Conservation (phyloP, 371 early-diverging fungal species). For the Rhizopus sp. region DNA sequence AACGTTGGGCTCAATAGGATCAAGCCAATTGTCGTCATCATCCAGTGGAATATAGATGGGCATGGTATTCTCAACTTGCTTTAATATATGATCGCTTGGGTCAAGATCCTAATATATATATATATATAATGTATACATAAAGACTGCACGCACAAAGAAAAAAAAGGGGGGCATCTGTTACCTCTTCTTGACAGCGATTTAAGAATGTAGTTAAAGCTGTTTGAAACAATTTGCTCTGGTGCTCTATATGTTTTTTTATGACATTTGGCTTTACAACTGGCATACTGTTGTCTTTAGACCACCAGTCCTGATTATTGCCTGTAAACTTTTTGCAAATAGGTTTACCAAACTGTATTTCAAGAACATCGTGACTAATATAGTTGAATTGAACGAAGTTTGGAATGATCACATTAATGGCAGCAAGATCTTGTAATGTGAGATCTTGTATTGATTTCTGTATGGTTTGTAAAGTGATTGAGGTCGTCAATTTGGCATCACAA, state of each 20-base stretch:
- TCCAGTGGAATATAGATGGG: conserved; percentile 12
- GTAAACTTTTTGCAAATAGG: conserved; percentile 17
- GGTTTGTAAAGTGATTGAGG: conserved; percentile 29
- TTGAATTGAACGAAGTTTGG: conserved; percentile 35
- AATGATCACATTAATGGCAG: conserved; percentile 38
- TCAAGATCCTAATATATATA: conserved; percentile 7
- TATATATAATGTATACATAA: background rate
- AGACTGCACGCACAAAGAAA: background rate
- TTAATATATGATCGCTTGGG: conserved; percentile 16
- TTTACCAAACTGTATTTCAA: conserved; percentile 35
- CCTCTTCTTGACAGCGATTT: conserved; percentile 27
- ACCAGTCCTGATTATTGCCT: conserved; percentile 21
- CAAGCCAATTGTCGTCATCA: background rate
- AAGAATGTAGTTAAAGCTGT: conserved; percentile 24
- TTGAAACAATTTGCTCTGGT: conserved; percentile 30
- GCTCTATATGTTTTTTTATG: conserved; percentile 32
- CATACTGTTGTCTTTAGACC: conserved; percentile 6
- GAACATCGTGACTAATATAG: background rate
- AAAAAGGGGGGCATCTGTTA: background rate
- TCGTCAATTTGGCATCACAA: conserved; percentile 37
- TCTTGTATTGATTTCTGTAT: conserved; percentile 30
- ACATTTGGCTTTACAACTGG: conserved; percentile 28
- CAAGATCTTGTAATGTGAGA: conserved; percentile 31
- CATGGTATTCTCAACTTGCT: conserved; percentile 12
- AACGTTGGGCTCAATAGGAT: background rate